Conservation (phyloP, 1,139 yeast genomes). For the Lizanozyma gosingica region DNA sequence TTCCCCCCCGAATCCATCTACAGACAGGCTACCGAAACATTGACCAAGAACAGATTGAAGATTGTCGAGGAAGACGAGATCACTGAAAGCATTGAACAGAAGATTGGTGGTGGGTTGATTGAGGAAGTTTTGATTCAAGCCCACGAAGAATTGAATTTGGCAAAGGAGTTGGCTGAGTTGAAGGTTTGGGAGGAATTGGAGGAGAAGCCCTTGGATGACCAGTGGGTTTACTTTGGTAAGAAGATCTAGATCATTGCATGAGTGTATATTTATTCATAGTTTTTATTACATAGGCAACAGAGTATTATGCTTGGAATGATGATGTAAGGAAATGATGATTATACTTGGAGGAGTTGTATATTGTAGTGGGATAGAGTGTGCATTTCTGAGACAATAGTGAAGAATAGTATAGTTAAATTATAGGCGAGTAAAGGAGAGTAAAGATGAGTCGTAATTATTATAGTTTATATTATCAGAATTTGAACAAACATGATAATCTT, state of each 20-base stretch:
- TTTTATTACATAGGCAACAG: too few species aligned
- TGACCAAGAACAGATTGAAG: constrained; percentile 62
- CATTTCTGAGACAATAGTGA: too few species aligned
- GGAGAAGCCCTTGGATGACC: constrained; percentile 63
- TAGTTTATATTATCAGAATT: too few species aligned
- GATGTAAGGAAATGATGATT: too few species aligned
- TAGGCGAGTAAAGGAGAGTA: too few species aligned
- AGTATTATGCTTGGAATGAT: too few species aligned
- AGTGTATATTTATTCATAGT: too few species aligned
- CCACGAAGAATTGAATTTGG: constrained; percentile 66
- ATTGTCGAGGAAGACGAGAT: constrained; percentile 60
- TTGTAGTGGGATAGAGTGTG: too few species aligned
- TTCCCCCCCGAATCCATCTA: constrained; percentile 69
- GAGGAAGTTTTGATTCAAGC: constrained; percentile 83
- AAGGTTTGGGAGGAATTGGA: constrained; percentile 61
- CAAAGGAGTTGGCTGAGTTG: constrained; percentile 59
- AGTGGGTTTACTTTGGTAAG: constrained; percentile 65
- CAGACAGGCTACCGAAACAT: constrained; percentile 64
- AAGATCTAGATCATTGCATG: constrained; percentile 24
- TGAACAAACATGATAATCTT: too few species aligned
- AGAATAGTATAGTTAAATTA: too few species aligned
- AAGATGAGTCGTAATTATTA: too few species aligned
- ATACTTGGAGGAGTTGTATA: too few species aligned
- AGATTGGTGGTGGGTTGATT: constrained; percentile 76
- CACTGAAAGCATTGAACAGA: constrained; percentile 57